Evolutionary conservation across 1,284 basidiomycete genomes (phyloP), one percentile per base, ranked within the genome.

Genomic region (Tylopilus sp.): DNA sequence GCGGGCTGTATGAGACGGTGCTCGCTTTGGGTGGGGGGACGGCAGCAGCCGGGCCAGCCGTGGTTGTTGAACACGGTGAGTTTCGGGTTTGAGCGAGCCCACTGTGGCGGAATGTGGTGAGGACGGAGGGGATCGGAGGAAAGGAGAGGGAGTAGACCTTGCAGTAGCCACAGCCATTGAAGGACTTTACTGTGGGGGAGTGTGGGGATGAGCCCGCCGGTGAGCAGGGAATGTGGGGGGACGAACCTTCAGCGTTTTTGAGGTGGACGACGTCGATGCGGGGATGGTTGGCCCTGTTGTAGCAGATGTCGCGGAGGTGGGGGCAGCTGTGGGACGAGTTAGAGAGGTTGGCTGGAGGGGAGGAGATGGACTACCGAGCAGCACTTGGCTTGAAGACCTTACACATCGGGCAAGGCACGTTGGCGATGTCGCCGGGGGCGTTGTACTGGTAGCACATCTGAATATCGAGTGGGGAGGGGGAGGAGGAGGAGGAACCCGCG

Each of bases 141-240:
- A 51, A 55, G 51, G 42, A 33, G 57, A 51, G 43, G 19, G 48
- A 56, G 47, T 41, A 52, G 55, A 88, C 88, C 80, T 89, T 90
- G 82, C 87, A 90, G 68, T 79, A 90, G 16, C 87, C 88, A 66
- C 87, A 91, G 35, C 87, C 87, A 59, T 86, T 89, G 73, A 90
- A 90, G 30, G 78, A 79, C 63, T 83, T 80, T 54, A 89, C 86
- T 89, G 66, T 47, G 53, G 35, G 52, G 36, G 46, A 19, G 56
- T 37, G 46, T 44, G 49, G 51, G 50, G 49, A 53, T 15, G 18
- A 16, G 6, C 18, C 29, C 23, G 47, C 13, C n/a, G n/a, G 30
- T 13, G 37, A 11, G 41, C 23, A 56, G 48, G 39, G 48, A 46
- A 41, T 44, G 46, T 6, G 16, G 21, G 47, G n/a, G 52, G 67